Evolutionary conservation across 2,329 filamentous ascomycete genomes (phyloP), one percentile per base, ranked within the genome.

Genomic region (Cytospora mali): DNA sequence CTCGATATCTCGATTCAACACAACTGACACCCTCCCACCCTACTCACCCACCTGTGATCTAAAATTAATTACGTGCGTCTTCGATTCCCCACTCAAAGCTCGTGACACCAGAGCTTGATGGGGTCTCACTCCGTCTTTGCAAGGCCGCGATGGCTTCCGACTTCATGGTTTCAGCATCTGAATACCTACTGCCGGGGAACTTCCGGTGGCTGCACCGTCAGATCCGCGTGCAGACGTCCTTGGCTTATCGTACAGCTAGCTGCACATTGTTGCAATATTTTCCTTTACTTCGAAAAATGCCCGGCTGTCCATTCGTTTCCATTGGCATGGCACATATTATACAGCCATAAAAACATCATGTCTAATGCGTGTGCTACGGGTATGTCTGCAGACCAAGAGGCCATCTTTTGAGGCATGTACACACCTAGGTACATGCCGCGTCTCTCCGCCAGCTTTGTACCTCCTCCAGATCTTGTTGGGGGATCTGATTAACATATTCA

Each of bases 401-500:
- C 55, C 33, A 29, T 57, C 3, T 28, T 25, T 10, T 46, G 33
- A 39, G 35, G 18, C 42, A 46, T 4, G 42, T 35, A n/a, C 48
- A 46, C 6, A 27, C 23, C n/a, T n/a, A 46, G 2, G 42, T 35
- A n/a, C 48, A 46, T 13, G 39, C 23, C n/a, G 28, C 55, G 29
- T 57, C 14, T 48, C 39, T 16, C 31, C 42, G 16, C 49, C 27
- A 48, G 27, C 21, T 49, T 27, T 25, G n/a, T 49, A 21, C 39
- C 28, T n/a, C 49, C 21, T n/a, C 33, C 53, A 58, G 29, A 46
- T 53, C n/a, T 57, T 57, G 29, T 46, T 61, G 49, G 25, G 53
- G 14, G 10, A 49, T 29, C 16, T 42, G 28, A n/a, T 28, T 27
- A 48, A 27, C 50, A 55, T 33, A 23, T 51, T 28, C n/a, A 51